Base-by-base conservation (phyloP, 306 rosid genomes). In the Clitoria ternatea region DNA sequence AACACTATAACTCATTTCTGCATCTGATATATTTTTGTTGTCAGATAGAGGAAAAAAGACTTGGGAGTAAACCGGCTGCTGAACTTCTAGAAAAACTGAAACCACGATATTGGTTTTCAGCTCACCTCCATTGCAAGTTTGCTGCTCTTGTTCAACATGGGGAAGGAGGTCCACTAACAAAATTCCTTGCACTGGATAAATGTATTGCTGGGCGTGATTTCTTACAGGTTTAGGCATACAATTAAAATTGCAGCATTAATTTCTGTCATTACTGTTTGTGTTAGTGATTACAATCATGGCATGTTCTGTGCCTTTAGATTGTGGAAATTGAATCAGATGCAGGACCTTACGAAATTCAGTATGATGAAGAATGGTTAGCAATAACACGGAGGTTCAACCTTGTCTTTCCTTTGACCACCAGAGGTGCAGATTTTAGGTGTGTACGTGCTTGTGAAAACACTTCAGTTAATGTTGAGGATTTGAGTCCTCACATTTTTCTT, bases 281-380 rank as follows among this genome's bases (percentile, higher is more conserved):
- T 69, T 49, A 45, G 48, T 55, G 30, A 67, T 79, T 72, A 62
- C 72, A 42, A 26, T 64, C 56, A 55, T 80, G 67, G 22, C 57
- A 47, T 77, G 69, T 30, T 47, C 47, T 78, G 61, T 73, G 45
- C 53, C 70, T 65, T 48, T 61, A 90, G 98, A 80, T 94, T 56
- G 72, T 90, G 79, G 96, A 94, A 66, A 70, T 94, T 62, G 97
- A 89, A 72, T 83, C 98, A 12, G 96, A 71, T 77, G 74, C 79
- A 48, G 97, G 97, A 66, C 95, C 97, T 23, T 77, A 74, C 61
- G 98, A 89, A 81, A 89, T 94, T 66, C 87, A 75, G 85, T 94
- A 87, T 61, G 96, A 94, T 59, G 98, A 90, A 72, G 98, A 94
- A 80, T 94, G 98, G 98, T 82, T 94, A 66, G 96, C 96, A 11